phyloP scores from a whole-genome alignment of 495 filamentous ascomycete species.

The Friedmanniomyces simplex region DNA sequence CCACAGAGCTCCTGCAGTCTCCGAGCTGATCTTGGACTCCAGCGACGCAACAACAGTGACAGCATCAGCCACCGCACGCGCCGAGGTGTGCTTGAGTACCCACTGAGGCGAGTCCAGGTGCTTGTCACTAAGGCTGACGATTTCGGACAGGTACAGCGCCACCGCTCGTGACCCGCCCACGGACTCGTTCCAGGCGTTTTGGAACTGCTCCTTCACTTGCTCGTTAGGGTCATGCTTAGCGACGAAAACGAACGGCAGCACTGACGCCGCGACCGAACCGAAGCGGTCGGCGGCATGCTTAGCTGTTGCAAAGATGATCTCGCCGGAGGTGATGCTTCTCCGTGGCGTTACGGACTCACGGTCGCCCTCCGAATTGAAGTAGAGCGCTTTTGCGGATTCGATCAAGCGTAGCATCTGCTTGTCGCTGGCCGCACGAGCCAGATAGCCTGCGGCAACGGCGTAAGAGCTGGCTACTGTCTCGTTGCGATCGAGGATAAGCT shows the following conservation, averaged over 20 bases:
- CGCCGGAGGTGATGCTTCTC: conserved; percentile 58
- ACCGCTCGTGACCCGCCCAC: conserved; percentile 76
- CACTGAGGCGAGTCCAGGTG: conserved; percentile 70
- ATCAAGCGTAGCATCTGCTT: conserved; percentile 58
- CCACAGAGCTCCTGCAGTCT: conserved; percentile 50
- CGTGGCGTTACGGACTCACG: conserved; percentile 21
- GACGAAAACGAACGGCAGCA: conserved; percentile 80
- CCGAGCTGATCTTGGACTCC: conserved; percentile 34
- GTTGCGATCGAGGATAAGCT: conserved; percentile 76
- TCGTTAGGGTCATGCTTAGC: conserved; percentile 75
- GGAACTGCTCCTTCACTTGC: conserved; percentile 61
- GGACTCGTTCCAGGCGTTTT: conserved; percentile 79
- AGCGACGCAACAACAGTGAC: conserved; percentile 32
- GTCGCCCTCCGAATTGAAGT: conserved; percentile 71
- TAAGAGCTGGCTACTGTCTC: conserved; percentile 82
- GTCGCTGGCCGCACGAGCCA: conserved; percentile 63
- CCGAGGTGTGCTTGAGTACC: conserved; percentile 80
- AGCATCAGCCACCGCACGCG: conserved; percentile 67
- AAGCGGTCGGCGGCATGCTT: conserved; percentile 84
- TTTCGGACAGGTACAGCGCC: conserved; percentile 73
- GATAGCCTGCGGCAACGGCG: conserved; percentile 74
- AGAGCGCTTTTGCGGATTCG: conserved; percentile 56
- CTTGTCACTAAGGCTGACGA: conserved; percentile 52
- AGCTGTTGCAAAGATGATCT: conserved; percentile 65
- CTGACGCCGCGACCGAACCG: conserved; percentile 56